phyloP scores from a whole-genome alignment of 108 stramenopile genomes.

The Cyclotella baltica region DNA sequence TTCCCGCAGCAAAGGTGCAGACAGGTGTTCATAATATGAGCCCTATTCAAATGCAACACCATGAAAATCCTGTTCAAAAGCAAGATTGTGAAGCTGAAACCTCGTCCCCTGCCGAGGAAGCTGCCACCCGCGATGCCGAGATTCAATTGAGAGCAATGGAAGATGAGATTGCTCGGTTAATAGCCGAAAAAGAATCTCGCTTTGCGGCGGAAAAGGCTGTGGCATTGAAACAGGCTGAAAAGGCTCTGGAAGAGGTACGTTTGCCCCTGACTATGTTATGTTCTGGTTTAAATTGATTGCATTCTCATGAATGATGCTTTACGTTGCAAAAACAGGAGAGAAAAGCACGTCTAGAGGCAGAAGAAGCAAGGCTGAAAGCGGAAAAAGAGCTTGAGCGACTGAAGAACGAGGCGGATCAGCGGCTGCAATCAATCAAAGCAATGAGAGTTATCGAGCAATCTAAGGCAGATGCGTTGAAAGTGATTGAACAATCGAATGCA shows the following conservation, averaged over 20 bases:
- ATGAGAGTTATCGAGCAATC: too few relatives aligned
- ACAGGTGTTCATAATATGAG: not conserved
- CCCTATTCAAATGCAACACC: not conserved
- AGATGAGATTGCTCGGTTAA: conserved; percentile 43
- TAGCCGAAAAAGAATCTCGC: conserved; percentile 55
- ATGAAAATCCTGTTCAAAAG: not conserved
- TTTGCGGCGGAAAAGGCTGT: conserved; percentile 47
- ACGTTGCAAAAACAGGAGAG: conserved; percentile 3
- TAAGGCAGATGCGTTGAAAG: too few relatives aligned
- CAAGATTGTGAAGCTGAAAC: not conserved
- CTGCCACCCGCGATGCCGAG: conserved; percentile 10
- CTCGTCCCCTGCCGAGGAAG: not conserved
- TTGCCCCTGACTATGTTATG: conserved; percentile 14
- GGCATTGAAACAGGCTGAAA: conserved; percentile 46
- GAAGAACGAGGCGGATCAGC: conserved; percentile 7
- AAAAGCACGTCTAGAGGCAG: conserved; percentile 36
- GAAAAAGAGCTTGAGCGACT: conserved; percentile 36
- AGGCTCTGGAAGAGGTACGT: conserved; percentile 41
- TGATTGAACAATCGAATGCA: too few relatives aligned
- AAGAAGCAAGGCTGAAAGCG: conserved; percentile 30
- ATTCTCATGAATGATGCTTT: not conserved
- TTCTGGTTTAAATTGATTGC: not conserved
- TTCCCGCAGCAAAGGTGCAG: too few relatives aligned
- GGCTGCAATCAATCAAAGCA: too few relatives aligned
- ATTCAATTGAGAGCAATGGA: conserved; percentile 23